Evolutionary conservation across 2,329 filamentous ascomycete species (phyloP), one percentile per base, ranked within the genome.

Genomic region (Chaetomium globosum): DNA sequence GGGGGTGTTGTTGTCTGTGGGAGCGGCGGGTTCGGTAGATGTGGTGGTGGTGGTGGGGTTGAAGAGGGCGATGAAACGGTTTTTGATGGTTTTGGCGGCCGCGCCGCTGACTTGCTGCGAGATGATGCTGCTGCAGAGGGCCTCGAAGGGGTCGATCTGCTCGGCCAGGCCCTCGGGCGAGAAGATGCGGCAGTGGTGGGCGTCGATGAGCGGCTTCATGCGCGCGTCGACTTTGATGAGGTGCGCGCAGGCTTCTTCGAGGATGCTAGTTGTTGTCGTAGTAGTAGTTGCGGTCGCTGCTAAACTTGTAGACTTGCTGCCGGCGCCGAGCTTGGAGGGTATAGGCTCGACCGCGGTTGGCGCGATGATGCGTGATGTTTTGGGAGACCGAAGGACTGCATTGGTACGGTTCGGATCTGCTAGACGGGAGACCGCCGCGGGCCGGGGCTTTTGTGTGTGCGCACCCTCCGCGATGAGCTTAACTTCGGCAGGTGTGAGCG

Each of bases 21-120:
- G 28, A 4, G 43, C 26, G 23, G 12, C 13, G 23, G 21, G 19
- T n/a, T 58, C 55, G 12, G n/a, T 48, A 31, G 49, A 52, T 30
- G 21, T 36, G 55, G 9, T 28, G 56, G 13, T 43, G 53, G 26
- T 52, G 61, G 39, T 26, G 36, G n/a, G 21, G 61, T 61, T 54
- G 55, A 97, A 97, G 6, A 97, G 79, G 1, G 80, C 82, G 23
- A 96, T 79, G 75, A 97, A 97, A 69, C 92, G 94, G 58, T 85
- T 85, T 76, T 94, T 93, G 79, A 99, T 98, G 6, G 91, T 91
- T 70, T 87, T 89, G 13, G 95, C 95, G 0, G 95, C 95, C 6
- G 93, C 92, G 21, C 94, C 93, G 0, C 93, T 97, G 23, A 99
- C 94, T 80, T 99, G 95, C 78, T 98, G 95, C 61, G 92, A 93